Conservation (phyloP, 495 filamentous ascomycete genomes). For the Tuber magnatum region DNA sequence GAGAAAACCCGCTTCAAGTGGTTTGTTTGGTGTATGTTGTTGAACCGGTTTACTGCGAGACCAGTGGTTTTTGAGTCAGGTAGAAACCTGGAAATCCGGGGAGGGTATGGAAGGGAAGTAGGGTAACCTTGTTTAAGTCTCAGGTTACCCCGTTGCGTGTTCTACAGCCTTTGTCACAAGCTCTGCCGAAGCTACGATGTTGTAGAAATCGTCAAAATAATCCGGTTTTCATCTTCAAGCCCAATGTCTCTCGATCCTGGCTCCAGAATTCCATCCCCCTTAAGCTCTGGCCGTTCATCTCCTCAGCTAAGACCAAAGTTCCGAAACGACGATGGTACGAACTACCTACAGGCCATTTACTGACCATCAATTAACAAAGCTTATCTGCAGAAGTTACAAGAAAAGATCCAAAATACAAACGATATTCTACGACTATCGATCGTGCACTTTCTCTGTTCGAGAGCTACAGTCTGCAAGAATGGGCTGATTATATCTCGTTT, state of each 20-base stretch:
- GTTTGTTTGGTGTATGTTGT: background rate
- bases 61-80: background rate
- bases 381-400: constrained; percentile 53
- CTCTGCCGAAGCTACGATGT: background rate
- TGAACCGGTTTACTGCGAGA: background rate
- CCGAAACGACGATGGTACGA: constrained; percentile 49
- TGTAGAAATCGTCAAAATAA: background rate
- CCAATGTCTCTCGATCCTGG: constrained; percentile 67
- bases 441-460: constrained; percentile 86
- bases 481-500: constrained; percentile 99
- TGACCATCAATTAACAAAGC: constrained; percentile 15
- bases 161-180: background rate
- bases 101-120: background rate
- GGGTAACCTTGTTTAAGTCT: background rate
- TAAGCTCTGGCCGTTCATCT: constrained; percentile 68
- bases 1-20: background rate
- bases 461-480: constrained; percentile 78
- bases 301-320: constrained; percentile 53
- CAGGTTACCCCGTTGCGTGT: background rate
- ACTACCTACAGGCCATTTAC: constrained; percentile 7
- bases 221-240: constrained; percentile 10
- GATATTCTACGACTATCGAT: constrained; percentile 84
- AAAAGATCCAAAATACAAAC: constrained; percentile 85
- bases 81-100: background rate
- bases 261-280: constrained; percentile 62